Evolutionary conservation across 768 basidiomycete species (phyloP).

Genomic region (Boletus rubropictus): DNA sequence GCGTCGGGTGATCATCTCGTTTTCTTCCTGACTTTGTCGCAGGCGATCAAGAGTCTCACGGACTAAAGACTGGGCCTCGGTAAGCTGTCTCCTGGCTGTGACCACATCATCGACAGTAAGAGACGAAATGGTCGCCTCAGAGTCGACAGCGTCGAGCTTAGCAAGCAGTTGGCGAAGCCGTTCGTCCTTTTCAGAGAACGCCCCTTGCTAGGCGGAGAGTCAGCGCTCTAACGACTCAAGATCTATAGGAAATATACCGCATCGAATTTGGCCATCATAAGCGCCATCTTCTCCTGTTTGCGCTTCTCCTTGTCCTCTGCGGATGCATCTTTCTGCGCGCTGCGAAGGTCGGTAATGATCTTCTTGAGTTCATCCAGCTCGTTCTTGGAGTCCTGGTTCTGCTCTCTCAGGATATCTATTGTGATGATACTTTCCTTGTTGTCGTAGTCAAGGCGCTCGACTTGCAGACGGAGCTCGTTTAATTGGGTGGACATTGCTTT

Average conservation of each 20-base stretch:
- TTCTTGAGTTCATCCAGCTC: slow-evolving; percentile 89
- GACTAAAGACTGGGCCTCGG: slow-evolving; percentile 80
- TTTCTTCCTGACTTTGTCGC: slow-evolving; percentile 87
- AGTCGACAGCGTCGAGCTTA: slow-evolving; percentile 80
- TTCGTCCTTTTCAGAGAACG: slow-evolving; percentile 93
- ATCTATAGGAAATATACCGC: slow-evolving; percentile 49
- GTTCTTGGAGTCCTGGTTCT: slow-evolving; percentile 77
- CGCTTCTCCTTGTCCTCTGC: slow-evolving; percentile 98
- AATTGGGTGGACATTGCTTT: slow-evolving; percentile 90
- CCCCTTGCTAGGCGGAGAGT: slow-evolving; percentile 59
- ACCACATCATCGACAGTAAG: slow-evolving; percentile 74
- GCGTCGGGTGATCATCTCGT: slow-evolving; percentile 73
- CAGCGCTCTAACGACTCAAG: background rate
- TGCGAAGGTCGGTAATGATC: slow-evolving; percentile 71
- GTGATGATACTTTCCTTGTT: slow-evolving; percentile 92
- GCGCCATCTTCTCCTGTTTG: slow-evolving; percentile 98
- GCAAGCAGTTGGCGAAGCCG: slow-evolving; percentile 78
- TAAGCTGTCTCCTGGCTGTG: slow-evolving; percentile 78
- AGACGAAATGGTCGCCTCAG: slow-evolving; percentile 45
- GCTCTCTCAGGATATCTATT: slow-evolving; percentile 92
- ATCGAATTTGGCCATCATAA: slow-evolving; percentile 99
- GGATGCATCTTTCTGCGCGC: slow-evolving; percentile 75
- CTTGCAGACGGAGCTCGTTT: slow-evolving; percentile 85
- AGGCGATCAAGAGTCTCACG: slow-evolving; percentile 88
- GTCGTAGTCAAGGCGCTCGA: slow-evolving; percentile 91